These are phyloP conservation scores for Brassica balearica DNA, from an alignment of 441 rosid species.

Conservation along the genomic window DNA sequence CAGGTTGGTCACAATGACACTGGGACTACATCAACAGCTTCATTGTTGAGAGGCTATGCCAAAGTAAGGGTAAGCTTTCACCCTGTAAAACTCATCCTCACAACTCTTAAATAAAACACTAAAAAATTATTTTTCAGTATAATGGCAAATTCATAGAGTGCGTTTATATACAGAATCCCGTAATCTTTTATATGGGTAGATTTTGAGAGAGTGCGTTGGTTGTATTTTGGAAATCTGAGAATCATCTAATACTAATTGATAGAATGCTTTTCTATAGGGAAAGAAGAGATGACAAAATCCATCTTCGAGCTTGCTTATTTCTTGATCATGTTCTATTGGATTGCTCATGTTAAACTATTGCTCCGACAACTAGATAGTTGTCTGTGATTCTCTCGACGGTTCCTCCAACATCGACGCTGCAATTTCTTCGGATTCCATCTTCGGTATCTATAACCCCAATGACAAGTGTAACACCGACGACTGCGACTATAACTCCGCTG, in stretches of 20 bases:
- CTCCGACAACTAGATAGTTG: constrained; percentile 88
- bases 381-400: constrained; percentile 92
- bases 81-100: neutral
- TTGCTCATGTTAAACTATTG: constrained; percentile 32
- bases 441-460: constrained; percentile 86
- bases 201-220: neutral
- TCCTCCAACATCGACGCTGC: constrained; percentile 94
- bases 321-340: neutral
- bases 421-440: constrained; percentile 90
- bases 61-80: neutral
- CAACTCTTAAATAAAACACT: neutral
- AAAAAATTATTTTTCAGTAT: neutral
- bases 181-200: neutral
- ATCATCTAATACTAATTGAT: neutral
- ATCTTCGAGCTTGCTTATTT: neutral
- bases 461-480: constrained; percentile 82
- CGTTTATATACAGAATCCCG: neutral
- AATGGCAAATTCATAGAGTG: neutral
- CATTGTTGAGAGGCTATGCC: constrained; percentile 1
- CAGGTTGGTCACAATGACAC: neutral
- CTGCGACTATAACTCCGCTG: constrained; percentile 59
- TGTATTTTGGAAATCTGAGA: neutral
- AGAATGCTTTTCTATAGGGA: neutral
- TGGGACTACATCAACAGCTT: neutral
- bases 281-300: neutral